Evolutionary conservation across 805 yeast genomes (phyloP), one percentile per base, ranked within the genome.

Genomic region (Candida manassasensis): DNA sequence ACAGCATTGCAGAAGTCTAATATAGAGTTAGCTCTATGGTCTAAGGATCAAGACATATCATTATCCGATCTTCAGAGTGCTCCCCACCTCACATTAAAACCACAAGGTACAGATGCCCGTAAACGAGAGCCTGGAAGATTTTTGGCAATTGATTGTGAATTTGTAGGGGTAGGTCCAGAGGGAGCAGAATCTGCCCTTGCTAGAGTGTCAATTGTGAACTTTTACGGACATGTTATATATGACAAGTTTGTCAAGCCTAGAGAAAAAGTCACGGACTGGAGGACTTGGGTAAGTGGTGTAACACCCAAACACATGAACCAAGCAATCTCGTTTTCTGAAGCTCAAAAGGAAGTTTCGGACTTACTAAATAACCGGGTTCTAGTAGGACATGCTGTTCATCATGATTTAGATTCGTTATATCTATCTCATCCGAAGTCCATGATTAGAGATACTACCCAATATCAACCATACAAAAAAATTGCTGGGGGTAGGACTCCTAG

Each of bases 231-330:
- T 43, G 69, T 76, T 0, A 52, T 89, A 0, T 66, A 81, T 41
- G 97, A 89, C 56, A 63, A 71, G 25, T 89, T 69, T 61, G 96
- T 89, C 4, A 68, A 67, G 44, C 96, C 96, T 2, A 59, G 66
- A 21, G 88, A 81, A 48, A 65, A 62, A 36, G 95, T 89, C 2
- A 80, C 89, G 0, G 94, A 89, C 50, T 89, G 93, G 89, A 71
- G 97, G 56, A 89, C 97, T 0, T 79, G 88, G 83, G 94, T 87
- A 14, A 80, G 90, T 57, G 97, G 97, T 17, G 75, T 89, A 3
- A 67, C 79, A 2, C 86, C 95, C 0, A 56, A 60, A 2, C 75
- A 81, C 50, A 78, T 89, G 84, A 61, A 63, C 19, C 56, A 67
- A 27, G 96, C 96, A 0, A 69, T 81, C 0, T 42, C 76, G 1